Evolutionary conservation across 768 basidiomycete species (phyloP).

Genomic region (Mycena galopus): DNA sequence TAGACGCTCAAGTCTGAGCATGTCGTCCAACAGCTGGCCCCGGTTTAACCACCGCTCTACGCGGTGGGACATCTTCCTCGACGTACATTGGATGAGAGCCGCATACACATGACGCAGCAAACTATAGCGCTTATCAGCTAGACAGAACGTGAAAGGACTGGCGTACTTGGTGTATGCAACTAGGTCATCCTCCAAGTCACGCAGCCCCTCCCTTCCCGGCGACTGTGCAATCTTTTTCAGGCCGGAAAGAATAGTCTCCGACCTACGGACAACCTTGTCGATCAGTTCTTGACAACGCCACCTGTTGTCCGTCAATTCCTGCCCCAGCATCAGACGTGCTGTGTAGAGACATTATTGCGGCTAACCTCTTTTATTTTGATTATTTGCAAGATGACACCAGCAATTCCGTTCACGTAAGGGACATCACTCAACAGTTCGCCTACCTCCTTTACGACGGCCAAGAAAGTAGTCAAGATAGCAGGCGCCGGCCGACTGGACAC

Average conservation of each 20-base stretch:
- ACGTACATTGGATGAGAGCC: slow-evolving; percentile 31
- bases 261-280: slow-evolving; percentile 33
- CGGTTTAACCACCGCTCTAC: slow-evolving; percentile 32
- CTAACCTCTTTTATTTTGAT: slow-evolving; percentile 35
- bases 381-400: slow-evolving; percentile 32
- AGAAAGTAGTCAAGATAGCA: slow-evolving; percentile 14
- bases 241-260: slow-evolving; percentile 28
- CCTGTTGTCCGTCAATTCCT: slow-evolving; percentile 35
- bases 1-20: slow-evolving; percentile 35
- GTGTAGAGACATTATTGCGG: slow-evolving; percentile 18
- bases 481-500: slow-evolving; percentile 6
- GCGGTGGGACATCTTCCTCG: slow-evolving; percentile 26
- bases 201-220: slow-evolving; percentile 27
- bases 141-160: not conserved
- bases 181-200: slow-evolving; percentile 32
- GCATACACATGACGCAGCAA: slow-evolving; percentile 24
- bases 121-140: slow-evolving; percentile 9
- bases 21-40: slow-evolving; percentile 31
- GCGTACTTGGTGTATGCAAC: slow-evolving; percentile 25
- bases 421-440: slow-evolving; percentile 29
- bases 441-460: slow-evolving; percentile 29
- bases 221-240: slow-evolving; percentile 24
- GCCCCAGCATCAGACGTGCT: not conserved
- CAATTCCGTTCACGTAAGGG: slow-evolving; percentile 30
- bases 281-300: slow-evolving; percentile 36